Percentiles rank a stretch among this genome's conserved stretches.
These are phyloP conservation scores for Coemansia brasiliensis DNA, from an alignment of 192 early-diverging fungal species.

Conservation along the genomic window DNA sequence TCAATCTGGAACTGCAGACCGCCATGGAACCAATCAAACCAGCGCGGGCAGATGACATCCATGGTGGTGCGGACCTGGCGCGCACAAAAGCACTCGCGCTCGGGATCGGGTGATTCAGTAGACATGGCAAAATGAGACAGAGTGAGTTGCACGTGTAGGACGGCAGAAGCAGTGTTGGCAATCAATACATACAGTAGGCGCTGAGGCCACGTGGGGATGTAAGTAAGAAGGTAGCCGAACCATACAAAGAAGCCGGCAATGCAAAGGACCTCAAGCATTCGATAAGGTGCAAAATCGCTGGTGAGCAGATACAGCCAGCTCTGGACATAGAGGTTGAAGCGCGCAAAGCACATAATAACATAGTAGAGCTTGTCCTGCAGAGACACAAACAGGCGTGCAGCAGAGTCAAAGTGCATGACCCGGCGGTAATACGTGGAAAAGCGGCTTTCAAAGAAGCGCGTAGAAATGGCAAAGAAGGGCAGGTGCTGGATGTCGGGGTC, in stretches of 20 bases:
- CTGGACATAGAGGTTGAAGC: constrained; percentile 86
- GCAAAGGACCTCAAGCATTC: constrained; percentile 71
- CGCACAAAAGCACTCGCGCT: constrained; percentile 77
- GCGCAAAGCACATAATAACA: constrained; percentile 81
- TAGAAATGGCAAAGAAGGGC: constrained; percentile 90
- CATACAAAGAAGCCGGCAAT: constrained; percentile 78
- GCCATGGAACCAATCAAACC: constrained; percentile 98
- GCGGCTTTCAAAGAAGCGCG: constrained; percentile 73
- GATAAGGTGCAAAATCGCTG: constrained; percentile 68
- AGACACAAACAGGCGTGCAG: constrained; percentile 73
- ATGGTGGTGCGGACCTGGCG: constrained; percentile 89
- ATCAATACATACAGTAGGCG: constrained; percentile 69
- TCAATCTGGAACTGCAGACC: constrained; percentile 95
- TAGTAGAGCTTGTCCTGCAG: constrained; percentile 89
- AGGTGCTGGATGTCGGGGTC: constrained; percentile 98
- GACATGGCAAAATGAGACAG: constrained; percentile 96
- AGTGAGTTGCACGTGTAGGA: constrained; percentile 95
- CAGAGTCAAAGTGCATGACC: constrained; percentile 76
- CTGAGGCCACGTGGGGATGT: constrained; percentile 66
- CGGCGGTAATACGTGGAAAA: constrained; percentile 90
- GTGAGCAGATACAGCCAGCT: constrained; percentile 68
- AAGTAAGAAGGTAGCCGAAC: constrained; percentile 70
- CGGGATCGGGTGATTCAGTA: constrained; percentile 65
- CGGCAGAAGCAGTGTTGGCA: constrained; percentile 78
- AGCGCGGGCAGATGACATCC: constrained; percentile 92